Conservation (phyloP, 768 basidiomycete genomes). For the Xerocomus spinulosus region DNA sequence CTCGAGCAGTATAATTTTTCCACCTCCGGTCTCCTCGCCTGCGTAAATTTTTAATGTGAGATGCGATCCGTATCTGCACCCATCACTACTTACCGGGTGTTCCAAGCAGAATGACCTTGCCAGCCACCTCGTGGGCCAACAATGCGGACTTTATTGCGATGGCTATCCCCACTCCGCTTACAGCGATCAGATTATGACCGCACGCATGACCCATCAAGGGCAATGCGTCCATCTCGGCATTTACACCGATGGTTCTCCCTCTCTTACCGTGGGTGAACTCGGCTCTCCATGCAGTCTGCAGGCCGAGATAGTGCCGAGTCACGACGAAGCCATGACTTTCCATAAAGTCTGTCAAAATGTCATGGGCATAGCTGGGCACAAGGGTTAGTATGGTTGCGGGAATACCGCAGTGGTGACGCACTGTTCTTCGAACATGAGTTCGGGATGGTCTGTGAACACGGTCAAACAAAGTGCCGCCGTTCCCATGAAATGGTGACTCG, state of each 20-base stretch:
- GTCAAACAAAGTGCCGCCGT: constrained; percentile 4
- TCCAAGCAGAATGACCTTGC: constrained; percentile 69
- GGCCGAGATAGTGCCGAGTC: constrained; percentile 62
- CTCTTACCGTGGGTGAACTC: constrained; percentile 56
- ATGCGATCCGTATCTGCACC: not conserved
- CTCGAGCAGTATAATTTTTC: constrained; percentile 71
- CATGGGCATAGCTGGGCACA: constrained; percentile 61
- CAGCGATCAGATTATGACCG: constrained; percentile 81
- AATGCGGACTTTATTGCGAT: constrained; percentile 69
- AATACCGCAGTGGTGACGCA: constrained; percentile 27
- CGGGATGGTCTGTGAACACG: constrained; percentile 53
- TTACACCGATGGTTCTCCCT: constrained; percentile 68
- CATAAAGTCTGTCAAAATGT: constrained; percentile 66
- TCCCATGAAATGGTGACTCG: constrained; percentile 28
- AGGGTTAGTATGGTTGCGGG: constrained; percentile 5
- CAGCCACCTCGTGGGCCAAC: constrained; percentile 55
- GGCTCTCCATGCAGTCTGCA: constrained; percentile 76
- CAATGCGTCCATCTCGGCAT: constrained; percentile 71
- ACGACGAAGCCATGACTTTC: constrained; percentile 62
- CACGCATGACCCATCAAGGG: constrained; percentile 62
- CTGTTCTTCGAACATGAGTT: constrained; percentile 63
- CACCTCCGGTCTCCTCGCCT: constrained; percentile 79
- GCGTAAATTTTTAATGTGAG: constrained; percentile 6
- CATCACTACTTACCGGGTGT: constrained; percentile 57
- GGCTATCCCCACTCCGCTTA: constrained; percentile 70